Evolutionary conservation across 164 flowering plant genomes (phyloP).

Genomic region (Magnolia officinalis): DNA sequence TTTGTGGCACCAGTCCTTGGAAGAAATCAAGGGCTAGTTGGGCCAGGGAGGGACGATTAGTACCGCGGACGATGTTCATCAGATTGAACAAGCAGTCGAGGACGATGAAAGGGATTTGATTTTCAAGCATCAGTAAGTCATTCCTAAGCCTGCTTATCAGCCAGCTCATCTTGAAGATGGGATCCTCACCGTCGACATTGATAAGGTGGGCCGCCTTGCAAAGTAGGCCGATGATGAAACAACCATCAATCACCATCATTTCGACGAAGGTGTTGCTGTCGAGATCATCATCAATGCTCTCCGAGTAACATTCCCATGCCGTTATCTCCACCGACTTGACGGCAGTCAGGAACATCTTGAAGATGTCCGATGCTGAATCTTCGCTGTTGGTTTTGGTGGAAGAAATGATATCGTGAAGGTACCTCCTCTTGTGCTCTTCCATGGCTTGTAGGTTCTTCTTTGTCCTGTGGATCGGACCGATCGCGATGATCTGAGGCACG

Average conservation of each 20-base stretch:
- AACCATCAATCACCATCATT: conserved; percentile 1
- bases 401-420: neutral
- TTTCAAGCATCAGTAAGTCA: neutral
- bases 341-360: neutral
- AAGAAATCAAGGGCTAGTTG: neutral
- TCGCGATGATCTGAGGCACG: neutral
- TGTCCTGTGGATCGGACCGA: neutral
- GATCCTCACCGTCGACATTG: neutral
- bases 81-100: neutral
- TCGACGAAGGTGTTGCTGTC: neutral
- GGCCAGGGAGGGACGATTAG: neutral
- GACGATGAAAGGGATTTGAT: neutral
- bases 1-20: neutral
- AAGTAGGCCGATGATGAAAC: neutral
- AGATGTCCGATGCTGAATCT: neutral
- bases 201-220: neutral
- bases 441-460: neutral
- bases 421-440: neutral
- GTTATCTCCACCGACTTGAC: neutral
- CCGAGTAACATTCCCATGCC: neutral
- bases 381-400: neutral
- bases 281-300: neutral
- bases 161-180: neutral
- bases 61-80: neutral
- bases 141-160: neutral